Evolutionary conservation across 2,329 filamentous ascomycete genomes (phyloP).

Genomic region (Colletotrichum costaricense): DNA sequence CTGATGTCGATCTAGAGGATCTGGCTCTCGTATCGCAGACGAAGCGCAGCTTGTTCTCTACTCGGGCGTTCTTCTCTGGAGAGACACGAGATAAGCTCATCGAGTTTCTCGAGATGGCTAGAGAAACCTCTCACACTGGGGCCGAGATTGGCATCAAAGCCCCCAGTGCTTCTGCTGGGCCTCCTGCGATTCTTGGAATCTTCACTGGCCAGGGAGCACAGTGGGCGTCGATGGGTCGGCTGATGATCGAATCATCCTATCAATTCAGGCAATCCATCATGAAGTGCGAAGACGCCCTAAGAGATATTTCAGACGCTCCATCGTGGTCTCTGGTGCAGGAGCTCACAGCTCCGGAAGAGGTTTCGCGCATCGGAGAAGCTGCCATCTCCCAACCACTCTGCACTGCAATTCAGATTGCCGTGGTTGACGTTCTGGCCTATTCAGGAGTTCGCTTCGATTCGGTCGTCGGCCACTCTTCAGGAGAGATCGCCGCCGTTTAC

Average conservation of each 20-base stretch:
- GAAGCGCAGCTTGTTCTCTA: no score
- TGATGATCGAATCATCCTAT: slow-evolving; percentile 48
- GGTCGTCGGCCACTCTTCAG: slow-evolving; percentile 55
- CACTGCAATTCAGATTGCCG: slow-evolving; percentile 50
- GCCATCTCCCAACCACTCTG: slow-evolving; percentile 14
- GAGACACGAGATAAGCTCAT: no score
- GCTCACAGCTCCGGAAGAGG: slow-evolving; percentile 32
- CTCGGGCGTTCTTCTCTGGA: no score
- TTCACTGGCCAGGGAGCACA: slow-evolving; percentile 44
- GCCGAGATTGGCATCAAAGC: neutral
- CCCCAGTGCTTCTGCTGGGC: neutral
- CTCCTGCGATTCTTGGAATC: slow-evolving; percentile 23
- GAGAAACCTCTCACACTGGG: neutral
- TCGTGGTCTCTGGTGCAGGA: slow-evolving; percentile 38
- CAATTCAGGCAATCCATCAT: slow-evolving; percentile 43
- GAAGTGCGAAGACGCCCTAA: slow-evolving; percentile 28
- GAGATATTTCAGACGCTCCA: slow-evolving; percentile 29
- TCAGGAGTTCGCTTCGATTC: slow-evolving; percentile 44
- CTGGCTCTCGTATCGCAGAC: no score
- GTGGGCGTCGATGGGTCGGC: slow-evolving; percentile 36
- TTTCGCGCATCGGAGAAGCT: slow-evolving; percentile 16
- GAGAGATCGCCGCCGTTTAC: slow-evolving; percentile 58
- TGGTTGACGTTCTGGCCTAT: slow-evolving; percentile 51
- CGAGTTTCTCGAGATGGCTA: neutral
- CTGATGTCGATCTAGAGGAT: no score